Base-by-base conservation (phyloP, 805 yeast species). In the Kazachstania africana region DNA sequence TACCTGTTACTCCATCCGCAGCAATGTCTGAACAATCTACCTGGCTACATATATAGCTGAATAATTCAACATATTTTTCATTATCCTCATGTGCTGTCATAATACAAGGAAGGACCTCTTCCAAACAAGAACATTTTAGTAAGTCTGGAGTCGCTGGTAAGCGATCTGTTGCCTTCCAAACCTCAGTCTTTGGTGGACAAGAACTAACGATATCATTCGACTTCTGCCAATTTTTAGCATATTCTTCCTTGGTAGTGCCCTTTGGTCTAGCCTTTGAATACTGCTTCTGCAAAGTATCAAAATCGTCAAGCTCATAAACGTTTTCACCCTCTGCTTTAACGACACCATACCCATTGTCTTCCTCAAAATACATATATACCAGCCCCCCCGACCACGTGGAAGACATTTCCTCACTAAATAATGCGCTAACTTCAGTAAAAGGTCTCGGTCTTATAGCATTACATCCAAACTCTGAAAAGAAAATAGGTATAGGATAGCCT, bases 331-430 rank as follows among this genome's bases (percentile, higher is more conserved):
- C 49, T 27, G 59, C 58, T 5, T n/a, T 5, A 24, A 79, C 84
- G 42, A 79, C 72, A 44, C 93, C 88, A 49, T 76, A 79, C 45
- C 75, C 57, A 58, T 79, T 79, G 38, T 65, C 70, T 57, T 80
- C 88, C 58, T 80, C 73, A 60, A 74, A 80, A 59, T 75, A 80
- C 88, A 79, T 77, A 62, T 78, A 80, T 18, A 73, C 88, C 49
- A 80, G 70, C 46, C 88, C 93, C 43, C 93, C 91, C 26, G 88
- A 79, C 91, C 91, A 80, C 29, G 76, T 75, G 42, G 65, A 71
- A 19, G 82, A 71, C 93, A 80, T 80, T 27, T 75, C 65, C 26
- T 62, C 58, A 22, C 78, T 66, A 62, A 66, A 80, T 15, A 80
- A 51, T 30, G 82, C 70, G 21, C 62, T 71, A 33, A 80, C 75